Evolutionary conservation across 768 basidiomycete genomes (phyloP), one percentile per base, ranked within the genome.

Genomic region (Gelatoporia subvermispora): DNA sequence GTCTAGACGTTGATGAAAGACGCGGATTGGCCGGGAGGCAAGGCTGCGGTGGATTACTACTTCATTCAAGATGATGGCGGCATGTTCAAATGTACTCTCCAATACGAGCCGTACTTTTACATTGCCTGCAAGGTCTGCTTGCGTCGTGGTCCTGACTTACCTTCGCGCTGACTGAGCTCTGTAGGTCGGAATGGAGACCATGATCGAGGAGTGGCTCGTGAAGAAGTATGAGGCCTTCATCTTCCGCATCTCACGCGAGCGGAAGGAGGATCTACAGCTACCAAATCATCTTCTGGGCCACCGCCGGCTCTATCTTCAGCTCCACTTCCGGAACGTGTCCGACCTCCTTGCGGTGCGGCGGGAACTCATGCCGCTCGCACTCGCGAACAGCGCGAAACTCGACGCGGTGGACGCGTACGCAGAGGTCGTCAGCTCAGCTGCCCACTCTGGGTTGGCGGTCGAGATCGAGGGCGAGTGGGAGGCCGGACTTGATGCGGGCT

Each of bases 211-310:
- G 68, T 99, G 92, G 90, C 70, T 98, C 8, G 76, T 86, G 68
- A 94, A 95, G 68, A 85, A 84, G 56, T 98, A 89, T 66, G 94
- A 98, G 65, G 93, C 92, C 1, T 63, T 88, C 25, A 78, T 98
- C 43, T 78, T 72, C 54, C 85, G 88, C 35, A 83, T 96, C 41
- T 75, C 80, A 31, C 81, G 92, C 22, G 78, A 85, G 61, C 79
- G 80, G 60, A 98, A 97, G 63, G 94, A 97, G 67, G 96, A 99
- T 63, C 80, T 98, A 51, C 83, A 92, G 57, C 67, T 95, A 63
- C 96, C 96, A 1, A 99, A 99, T 63, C 96, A 99, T 62, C 78
- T 99, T 10, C 82, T 98, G 75, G 93, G 93, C n/a, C 88, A 96
- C 60, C 85, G 82, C 22, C 82, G 91, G 23, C 77, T 93, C 17